phyloP scores from a whole-genome alignment of 2,329 filamentous ascomycete genomes.

The Falciphora oryzae region DNA sequence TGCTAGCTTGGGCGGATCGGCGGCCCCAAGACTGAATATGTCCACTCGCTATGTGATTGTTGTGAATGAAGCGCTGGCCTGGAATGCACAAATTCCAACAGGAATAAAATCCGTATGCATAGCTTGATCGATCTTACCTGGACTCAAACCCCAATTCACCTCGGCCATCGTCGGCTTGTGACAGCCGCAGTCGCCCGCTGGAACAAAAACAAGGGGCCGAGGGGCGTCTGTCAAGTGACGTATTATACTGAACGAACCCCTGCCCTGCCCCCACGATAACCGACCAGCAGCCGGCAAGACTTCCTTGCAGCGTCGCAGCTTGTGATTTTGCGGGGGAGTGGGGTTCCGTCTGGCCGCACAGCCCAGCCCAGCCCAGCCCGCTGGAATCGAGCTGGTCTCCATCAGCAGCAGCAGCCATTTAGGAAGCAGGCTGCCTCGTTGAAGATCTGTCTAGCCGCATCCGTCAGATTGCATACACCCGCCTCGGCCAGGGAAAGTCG shows the following conservation, averaged over 20 bases:
- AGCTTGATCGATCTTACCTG: no score
- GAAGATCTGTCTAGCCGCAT: no score
- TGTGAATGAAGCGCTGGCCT: no score
- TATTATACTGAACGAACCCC: neutral
- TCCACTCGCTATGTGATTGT: no score
- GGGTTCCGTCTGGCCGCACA: neutral
- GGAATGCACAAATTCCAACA: no score
- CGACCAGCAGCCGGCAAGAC: slow-evolving; percentile 38
- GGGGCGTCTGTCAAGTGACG: slow-evolving; percentile 6
- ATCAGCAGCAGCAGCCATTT: no score
- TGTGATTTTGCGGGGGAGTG: slow-evolving; percentile 49
- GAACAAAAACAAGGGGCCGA: no score
- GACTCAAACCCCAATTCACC: neutral
- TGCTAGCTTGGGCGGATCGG: neutral
- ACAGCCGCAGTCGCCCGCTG: neutral
- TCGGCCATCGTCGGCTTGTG: slow-evolving; percentile 12
- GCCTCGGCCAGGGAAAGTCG: no score
- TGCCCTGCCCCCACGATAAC: slow-evolving; percentile 26
- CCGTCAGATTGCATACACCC: no score
- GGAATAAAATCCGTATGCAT: no score
- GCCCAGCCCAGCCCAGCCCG: neutral
- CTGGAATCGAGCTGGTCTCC: neutral
- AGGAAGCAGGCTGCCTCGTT: no score
- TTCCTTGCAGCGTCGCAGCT: slow-evolving; percentile 29
- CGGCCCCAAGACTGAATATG: no score